These are phyloP conservation scores for Calycina herbarum DNA, from an alignment of 2,329 filamentous ascomycete species.

Conservation along the genomic window DNA sequence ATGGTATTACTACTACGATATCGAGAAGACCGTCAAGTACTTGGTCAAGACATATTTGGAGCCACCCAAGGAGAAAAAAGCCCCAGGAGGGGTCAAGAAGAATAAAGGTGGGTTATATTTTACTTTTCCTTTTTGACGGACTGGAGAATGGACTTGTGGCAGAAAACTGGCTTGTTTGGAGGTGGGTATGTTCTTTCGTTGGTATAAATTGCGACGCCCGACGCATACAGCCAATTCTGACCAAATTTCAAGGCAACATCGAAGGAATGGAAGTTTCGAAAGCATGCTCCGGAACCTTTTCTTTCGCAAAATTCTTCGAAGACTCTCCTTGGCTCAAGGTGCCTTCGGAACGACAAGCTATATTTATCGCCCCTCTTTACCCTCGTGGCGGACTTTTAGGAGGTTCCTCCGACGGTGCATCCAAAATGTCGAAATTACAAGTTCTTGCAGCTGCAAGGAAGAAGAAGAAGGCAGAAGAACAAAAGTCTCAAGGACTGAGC, in stretches of 20 bases:
- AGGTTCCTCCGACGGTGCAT: conserved; percentile 62
- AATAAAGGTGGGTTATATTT: conserved; percentile 36
- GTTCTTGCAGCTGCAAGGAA: conserved; percentile 83
- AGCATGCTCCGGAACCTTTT: conserved; percentile 39
- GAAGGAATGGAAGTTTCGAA: background rate
- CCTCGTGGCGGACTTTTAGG: conserved; percentile 73
- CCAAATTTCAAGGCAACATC: conserved; percentile 4
- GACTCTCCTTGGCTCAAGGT: conserved; percentile 85
- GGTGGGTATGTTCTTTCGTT: conserved; percentile 31
- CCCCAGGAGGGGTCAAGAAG: conserved; percentile 37
- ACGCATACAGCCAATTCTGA: background rate
- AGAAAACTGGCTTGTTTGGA: conserved; percentile 18
- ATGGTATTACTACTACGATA: conserved; percentile 95
- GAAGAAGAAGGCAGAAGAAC: conserved; percentile 78
- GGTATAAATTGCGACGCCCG: background rate
- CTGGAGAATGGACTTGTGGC: conserved; percentile 4
- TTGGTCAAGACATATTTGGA: conserved; percentile 58
- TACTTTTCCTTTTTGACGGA: conserved; percentile 14
- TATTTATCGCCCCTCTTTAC: conserved; percentile 60
- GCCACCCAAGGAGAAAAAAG: conserved; percentile 36
- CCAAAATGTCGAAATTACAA: conserved; percentile 86
- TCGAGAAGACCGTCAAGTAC: conserved; percentile 81
- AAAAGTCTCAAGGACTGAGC: conserved; percentile 37
- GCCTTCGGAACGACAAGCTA: conserved; percentile 63
- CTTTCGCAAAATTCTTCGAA: conserved; percentile 65